These are phyloP conservation scores for Phytophthora podocarpi DNA, from an alignment of 352 stramenopile genomes.

Conservation along the genomic window DNA sequence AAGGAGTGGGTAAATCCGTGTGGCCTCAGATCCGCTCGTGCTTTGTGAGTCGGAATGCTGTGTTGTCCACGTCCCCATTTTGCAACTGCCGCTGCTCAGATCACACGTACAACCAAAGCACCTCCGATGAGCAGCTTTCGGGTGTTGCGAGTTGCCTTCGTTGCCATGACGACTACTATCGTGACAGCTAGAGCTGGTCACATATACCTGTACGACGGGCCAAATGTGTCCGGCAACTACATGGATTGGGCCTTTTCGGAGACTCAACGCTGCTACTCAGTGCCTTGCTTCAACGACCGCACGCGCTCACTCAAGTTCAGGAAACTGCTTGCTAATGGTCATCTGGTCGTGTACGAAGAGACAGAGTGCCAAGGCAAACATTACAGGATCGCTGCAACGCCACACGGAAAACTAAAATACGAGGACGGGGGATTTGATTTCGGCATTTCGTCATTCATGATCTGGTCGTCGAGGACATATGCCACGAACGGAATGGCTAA, in stretches of 20 bases:
- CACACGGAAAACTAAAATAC: constrained; percentile 4
- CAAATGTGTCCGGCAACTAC: background rate
- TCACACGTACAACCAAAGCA: too few species aligned
- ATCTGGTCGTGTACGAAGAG: constrained; percentile 21
- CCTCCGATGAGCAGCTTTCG: background rate
- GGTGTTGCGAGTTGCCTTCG: background rate
- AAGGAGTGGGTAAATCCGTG: too few species aligned
- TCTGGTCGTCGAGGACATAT: constrained; percentile 19
- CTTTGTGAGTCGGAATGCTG: background rate
- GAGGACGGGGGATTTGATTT: constrained; percentile 20
- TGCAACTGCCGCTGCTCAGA: background rate
- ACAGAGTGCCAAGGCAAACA: constrained; percentile 11
- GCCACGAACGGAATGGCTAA: constrained; percentile 18
- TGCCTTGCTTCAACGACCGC: constrained; percentile 28
- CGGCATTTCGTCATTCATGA: constrained; percentile 22
- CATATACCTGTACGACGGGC: constrained; percentile 13
- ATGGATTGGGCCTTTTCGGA: constrained; percentile 16
- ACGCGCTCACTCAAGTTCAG: constrained; percentile 12
- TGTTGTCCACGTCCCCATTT: background rate
- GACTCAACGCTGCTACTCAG: constrained; percentile 16
- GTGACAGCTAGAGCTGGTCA: background rate
- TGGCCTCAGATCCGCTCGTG: too few species aligned
- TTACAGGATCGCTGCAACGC: constrained; percentile 10
- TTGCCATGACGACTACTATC: background rate
- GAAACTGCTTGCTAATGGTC: constrained; percentile 1